Conservation (phyloP, 495 filamentous ascomycete species). For the Bacidia rubella region DNA sequence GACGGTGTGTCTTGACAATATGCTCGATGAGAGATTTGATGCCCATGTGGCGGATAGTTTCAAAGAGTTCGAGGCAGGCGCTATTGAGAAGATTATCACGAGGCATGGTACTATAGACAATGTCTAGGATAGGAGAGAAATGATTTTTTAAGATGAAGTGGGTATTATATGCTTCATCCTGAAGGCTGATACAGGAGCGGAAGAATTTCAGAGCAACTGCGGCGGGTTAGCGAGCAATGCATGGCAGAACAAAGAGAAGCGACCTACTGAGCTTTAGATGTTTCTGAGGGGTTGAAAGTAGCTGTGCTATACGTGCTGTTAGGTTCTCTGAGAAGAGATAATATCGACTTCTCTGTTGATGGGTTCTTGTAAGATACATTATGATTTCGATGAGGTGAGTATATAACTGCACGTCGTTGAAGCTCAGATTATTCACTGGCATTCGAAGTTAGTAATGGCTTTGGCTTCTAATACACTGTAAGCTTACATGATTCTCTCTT, state of each 20-base stretch:
- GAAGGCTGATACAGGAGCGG: constrained; percentile 68
- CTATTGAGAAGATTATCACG: constrained; percentile 94
- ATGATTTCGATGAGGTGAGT: constrained; percentile 87
- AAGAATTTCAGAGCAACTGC: constrained; percentile 88
- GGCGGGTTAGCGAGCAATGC: constrained; percentile 4
- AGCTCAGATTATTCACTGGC: constrained; percentile 46
- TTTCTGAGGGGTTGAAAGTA: constrained; percentile 78
- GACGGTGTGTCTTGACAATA: constrained; percentile 77
- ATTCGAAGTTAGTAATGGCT: too few relatives aligned
- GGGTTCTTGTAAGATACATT: constrained; percentile 85
- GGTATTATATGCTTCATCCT: constrained; percentile 86
- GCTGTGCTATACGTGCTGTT: constrained; percentile 65
- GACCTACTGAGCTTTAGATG: constrained; percentile 81
- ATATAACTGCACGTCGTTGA: constrained; percentile 78
- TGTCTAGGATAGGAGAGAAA: constrained; percentile 76
- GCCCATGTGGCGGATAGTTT: constrained; percentile 75
- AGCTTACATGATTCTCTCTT: constrained; percentile 43
- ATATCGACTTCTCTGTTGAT: constrained; percentile 72
- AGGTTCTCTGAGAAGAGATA: constrained; percentile 75
- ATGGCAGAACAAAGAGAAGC: neutral
- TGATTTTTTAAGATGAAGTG: constrained; percentile 74
- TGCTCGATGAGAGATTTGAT: constrained; percentile 72
- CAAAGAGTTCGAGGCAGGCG: constrained; percentile 91
- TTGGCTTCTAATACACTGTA: too few relatives aligned
- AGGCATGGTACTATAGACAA: constrained; percentile 81